Base-by-base conservation (phyloP, 345 rosid species). In the Boechera retrofracta region DNA sequence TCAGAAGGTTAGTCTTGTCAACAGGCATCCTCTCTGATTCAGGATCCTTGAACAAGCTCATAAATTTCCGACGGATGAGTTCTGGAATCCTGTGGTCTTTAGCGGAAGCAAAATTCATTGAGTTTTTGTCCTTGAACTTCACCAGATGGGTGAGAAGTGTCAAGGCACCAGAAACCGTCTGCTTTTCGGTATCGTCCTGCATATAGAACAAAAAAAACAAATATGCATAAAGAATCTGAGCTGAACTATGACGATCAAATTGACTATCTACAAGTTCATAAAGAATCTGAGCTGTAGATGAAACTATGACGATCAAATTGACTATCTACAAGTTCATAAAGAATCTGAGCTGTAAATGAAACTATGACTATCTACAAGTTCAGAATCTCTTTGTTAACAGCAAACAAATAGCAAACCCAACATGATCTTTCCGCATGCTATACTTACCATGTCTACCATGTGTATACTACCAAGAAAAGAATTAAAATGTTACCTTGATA, bases 121-220 rank as follows among this genome's bases (percentile, higher is more conserved):
- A 80, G 57, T 82, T 83, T 78, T 44, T 61, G 72, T 92, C 97
- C 72, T 87, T 95, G 77, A 88, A 95, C 87, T 88, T 95, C 36
- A 95, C 31, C 45, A 95, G 91, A 74, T 92, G 99, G 44, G 83
- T 85, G 29, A 95, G 80, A 48, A 80, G 87, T 0, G 91, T 86
- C 35, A 89, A 82, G 64, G 87, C 61, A 58, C 87, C 54, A 24
- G 84, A 68, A 6, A 80, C 80, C 7, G 64, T 87, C 83, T 67
- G 49, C 86, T 74, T 82, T 77, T 89, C 89, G 2, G 7, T 38
- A 39, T 88, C 87, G 65, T 90, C 87, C 97, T 92, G 80, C 29
- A 82, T 33, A 49, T 10, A 53, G 5, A 82, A 16, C 47, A 21
- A 39, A 6, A 16, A 24, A 18, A 41, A 4, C 52, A 75, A 4